Base-by-base conservation (phyloP, 2,329 filamentous ascomycete genomes). In the Arachnomyces sp. region DNA sequence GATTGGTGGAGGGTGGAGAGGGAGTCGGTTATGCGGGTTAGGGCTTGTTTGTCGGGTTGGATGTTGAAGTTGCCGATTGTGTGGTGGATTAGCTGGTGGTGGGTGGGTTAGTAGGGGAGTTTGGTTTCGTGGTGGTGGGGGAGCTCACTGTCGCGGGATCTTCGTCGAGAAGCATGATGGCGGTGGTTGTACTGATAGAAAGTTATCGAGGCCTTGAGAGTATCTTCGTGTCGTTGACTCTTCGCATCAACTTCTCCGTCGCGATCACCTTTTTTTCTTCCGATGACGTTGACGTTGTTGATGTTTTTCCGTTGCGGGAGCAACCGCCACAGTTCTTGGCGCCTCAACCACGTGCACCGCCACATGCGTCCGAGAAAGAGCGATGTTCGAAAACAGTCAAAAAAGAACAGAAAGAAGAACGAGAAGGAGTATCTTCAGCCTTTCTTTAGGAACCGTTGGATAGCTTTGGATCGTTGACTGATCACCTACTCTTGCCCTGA, bases 11-110 rank as follows among this genome's bases (percentile, higher is more conserved):
- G 79, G 0, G 84, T 84, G 7, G 79, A 76, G 38, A 95, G 76
- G 1, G 86, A 90, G 60, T 89, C 85, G 61, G 79, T 79, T 59
- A 96, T 83, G 58, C 92, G 87, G 14, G 81, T 72, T 14, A 96
- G 77, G 46, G 85, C 84, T 49, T 79, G 72, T 58, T 88, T 92
- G 72, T 98, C 92, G 8, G 86, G 86, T 14, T 77, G 73, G 56
- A 90, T 94, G 70, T 94, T 92, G 79, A 98, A 98, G 73, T 95
- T 94, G 54, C 81, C 76, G 56, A 93, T 83, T 31, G 89, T 94
- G 68, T 93, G 84, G 59, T 82, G 76, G 67, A 98, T 94, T 58
- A 95, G 82, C 84, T 92, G 63, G 34, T 31, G 28, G 7, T 12
- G 25, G 31, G 28, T 28, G 8, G 4, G 34, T 15, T 34, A 31